Evolutionary conservation across 2,329 filamentous ascomycete species (phyloP).

Genomic region (Exophiala aquamarina): DNA sequence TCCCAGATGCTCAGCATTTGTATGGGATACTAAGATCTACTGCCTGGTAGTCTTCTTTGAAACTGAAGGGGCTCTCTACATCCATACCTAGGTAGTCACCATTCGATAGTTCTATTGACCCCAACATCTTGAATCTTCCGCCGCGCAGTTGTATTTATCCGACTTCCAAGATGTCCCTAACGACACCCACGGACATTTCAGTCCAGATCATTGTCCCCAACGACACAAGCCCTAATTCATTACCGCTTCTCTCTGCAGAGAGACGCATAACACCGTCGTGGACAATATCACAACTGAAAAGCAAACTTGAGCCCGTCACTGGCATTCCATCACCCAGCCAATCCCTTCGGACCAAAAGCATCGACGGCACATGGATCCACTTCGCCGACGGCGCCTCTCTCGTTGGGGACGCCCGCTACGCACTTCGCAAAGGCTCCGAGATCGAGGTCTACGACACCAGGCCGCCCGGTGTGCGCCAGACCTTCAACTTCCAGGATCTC

Average conservation of each 20-base stretch:
- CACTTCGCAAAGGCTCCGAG: slow-evolving; percentile 41
- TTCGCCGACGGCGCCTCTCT: slow-evolving; percentile 14
- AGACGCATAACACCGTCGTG: slow-evolving; percentile 90
- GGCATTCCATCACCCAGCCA: slow-evolving; percentile 83
- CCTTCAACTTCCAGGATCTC: slow-evolving; percentile 75
- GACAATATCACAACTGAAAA: slow-evolving; percentile 80
- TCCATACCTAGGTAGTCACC: no score
- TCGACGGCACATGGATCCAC: slow-evolving; percentile 18
- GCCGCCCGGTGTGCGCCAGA: slow-evolving; percentile 66
- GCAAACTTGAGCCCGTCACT: slow-evolving; percentile 87
- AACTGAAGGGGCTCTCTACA: no score
- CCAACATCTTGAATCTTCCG: no score
- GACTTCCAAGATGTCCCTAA: slow-evolving; percentile 23
- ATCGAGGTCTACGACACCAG: slow-evolving; percentile 39
- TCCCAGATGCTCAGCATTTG: no score
- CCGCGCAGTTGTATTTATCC: not conserved
- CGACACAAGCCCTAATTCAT: slow-evolving; percentile 25
- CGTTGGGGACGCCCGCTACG: slow-evolving; percentile 27
- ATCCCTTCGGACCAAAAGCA: slow-evolving; percentile 66
- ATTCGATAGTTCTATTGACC: no score
- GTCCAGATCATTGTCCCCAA: slow-evolving; percentile 28
- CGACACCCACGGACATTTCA: slow-evolving; percentile 30
- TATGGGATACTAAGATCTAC: no score
- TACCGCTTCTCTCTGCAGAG: slow-evolving; percentile 64
- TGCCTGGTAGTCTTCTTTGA: no score